Base-by-base conservation (phyloP, 495 filamentous ascomycete species). In the Neurospora africana region DNA sequence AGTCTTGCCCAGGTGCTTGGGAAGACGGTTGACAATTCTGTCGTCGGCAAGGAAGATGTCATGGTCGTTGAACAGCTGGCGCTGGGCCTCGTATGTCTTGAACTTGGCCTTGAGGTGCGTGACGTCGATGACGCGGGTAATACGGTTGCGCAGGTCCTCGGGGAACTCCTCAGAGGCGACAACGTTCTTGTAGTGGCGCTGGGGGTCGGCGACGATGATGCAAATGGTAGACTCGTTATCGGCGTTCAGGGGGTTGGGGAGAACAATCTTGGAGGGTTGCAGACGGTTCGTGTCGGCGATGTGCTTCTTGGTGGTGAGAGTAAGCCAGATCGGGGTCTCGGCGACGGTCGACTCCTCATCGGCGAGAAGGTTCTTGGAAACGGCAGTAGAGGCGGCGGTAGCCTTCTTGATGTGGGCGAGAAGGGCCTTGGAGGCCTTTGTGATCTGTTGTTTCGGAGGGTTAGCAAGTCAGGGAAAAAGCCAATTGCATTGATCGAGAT, bases 31-130 rank as follows among this genome's bases (percentile, higher is more conserved):
- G 73, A 93, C 84, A 71, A 97, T 90, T 27, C 93, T 85, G 76
- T 94, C 91, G 79, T 98, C 94, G 36, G 89, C 93, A 36, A 98
- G 84, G 83, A 98, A 97, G 53, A 97, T 81, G 78, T 97, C 83
- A 81, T 97, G 91, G 74, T 96, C 92, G 68, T 87, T 83, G 68
- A 89, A 86, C n/a, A 99, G 85, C 79, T 95, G 92, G 65, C 95
- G 87, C 78, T 91, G 91, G 70, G 86, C 88, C 84, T 99, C 95
- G 82, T 91, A 98, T 68, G 89, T 84, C 82, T 91, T 90, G 86
- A 92, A 98, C 79, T 94, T 93, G 58, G 89, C 85, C 82, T 91
- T 91, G 65, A 99, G 85, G 78, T 99, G 97, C 73, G 84, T 84
- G 76, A 94, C 83, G 74, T 92, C 91, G 75, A 99, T 91, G 35